Percentiles rank a stretch among this genome's conserved stretches.
Evolutionary conservation across 202 grass and related monocot genomes (phyloP).

Genomic region (Panicum hallii): DNA sequence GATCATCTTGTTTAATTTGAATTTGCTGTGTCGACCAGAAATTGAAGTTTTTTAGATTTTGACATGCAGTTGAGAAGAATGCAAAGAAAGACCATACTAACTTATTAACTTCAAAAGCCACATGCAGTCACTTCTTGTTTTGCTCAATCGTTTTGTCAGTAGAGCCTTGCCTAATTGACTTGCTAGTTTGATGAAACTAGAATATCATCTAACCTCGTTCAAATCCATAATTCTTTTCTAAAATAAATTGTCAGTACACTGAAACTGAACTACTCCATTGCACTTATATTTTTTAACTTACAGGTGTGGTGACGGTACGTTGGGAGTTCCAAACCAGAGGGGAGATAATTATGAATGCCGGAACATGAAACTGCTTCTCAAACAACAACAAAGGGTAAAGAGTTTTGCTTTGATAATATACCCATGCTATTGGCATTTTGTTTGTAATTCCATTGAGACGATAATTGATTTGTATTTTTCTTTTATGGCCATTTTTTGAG

Average conservation of each 20-base stretch:
- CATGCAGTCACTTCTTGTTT: background rate
- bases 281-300: slow-evolving; percentile 43
- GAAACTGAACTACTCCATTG: slow-evolving; percentile 10
- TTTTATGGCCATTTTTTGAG: background rate
- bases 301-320: slow-evolving; percentile 94
- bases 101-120: background rate
- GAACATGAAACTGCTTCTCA: slow-evolving; percentile 98
- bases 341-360: slow-evolving; percentile 98
- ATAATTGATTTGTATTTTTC: slow-evolving; percentile 24
- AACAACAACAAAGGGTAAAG: slow-evolving; percentile 95
- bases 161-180: background rate
- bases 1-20: slow-evolving; percentile 5
- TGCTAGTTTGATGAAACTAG: slow-evolving; percentile 9
- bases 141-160: background rate
- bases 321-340: slow-evolving; percentile 96
- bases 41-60: background rate
- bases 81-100: background rate
- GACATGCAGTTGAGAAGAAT: slow-evolving; percentile 19
- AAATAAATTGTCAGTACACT: slow-evolving; percentile 21
- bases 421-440: background rate
- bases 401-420: slow-evolving; percentile 36
- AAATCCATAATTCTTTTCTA: slow-evolving; percentile 10
- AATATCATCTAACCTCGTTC: slow-evolving; percentile 15
- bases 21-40: slow-evolving; percentile 12
- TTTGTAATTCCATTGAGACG: slow-evolving; percentile 33